Conservation (phyloP, 306 rosid species). For the Rubus parviflorus region DNA sequence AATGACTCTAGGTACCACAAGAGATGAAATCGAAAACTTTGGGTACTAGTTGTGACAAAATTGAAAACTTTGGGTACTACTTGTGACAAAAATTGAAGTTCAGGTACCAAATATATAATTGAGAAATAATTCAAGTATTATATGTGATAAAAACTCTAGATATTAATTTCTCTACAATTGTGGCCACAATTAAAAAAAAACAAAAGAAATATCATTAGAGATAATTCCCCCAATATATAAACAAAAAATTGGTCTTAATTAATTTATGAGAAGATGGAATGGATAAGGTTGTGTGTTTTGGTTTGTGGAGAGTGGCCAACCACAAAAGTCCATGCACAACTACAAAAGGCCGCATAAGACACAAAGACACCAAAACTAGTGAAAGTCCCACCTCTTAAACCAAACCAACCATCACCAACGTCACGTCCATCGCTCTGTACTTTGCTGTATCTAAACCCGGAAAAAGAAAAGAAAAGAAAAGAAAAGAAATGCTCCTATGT, state of each 20-base stretch:
- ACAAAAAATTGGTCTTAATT: neutral
- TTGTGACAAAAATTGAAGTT: too few species aligned
- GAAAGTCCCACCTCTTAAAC: neutral
- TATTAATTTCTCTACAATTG: too few species aligned
- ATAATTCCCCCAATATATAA: neutral
- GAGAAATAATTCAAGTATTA: too few species aligned
- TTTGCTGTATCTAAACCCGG: neutral
- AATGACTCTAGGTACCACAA: too few species aligned
- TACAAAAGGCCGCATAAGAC: slow-evolving; percentile 16
- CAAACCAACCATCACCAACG: neutral
- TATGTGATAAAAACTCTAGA: too few species aligned
- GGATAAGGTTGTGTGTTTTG: neutral
- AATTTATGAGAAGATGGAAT: neutral
- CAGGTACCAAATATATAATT: too few species aligned
- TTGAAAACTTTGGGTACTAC: too few species aligned
- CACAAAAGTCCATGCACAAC: slow-evolving; percentile 6
- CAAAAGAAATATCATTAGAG: neutral
- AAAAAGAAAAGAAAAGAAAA: neutral
- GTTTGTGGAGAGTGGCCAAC: neutral
- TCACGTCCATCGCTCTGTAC: neutral
- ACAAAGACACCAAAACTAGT: neutral
- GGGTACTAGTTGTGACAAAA: too few species aligned
- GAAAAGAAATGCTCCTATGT: neutral
- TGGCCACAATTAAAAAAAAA: neutral
- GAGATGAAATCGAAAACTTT: too few species aligned